Base-by-base conservation (phyloP, 192 early-diverging fungal species). In the Coemansia sp. region DNA sequence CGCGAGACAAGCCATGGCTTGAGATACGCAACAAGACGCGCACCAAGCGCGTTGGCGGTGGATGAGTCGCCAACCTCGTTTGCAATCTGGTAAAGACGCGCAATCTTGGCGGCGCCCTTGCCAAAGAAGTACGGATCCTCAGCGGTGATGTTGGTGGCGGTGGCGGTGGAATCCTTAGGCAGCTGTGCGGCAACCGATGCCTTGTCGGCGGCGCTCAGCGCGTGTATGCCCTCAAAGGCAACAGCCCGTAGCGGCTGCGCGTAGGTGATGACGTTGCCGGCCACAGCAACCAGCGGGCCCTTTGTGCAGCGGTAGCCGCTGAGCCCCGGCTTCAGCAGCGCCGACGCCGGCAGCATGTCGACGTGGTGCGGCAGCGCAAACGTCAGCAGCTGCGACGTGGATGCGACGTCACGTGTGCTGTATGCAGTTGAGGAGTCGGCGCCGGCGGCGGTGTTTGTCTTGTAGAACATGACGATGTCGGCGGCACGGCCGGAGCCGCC, bases 91-190 rank as follows among this genome's bases (percentile, higher is more conserved):
- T 70, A 70, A 36, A 87, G 73, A 1, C 84, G 77, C 15, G 86
- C 86, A 36, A 82, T 49, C 19, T 57, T 63, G 11, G 86, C 86
- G 10, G 82, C 62, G 19, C 76, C 69, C 69, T 85, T 85, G 56
- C 86, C 86, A 56, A 81, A 87, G 61, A 84, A 85, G 66, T 87
- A 87, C 18, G 82, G 82, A 11, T 85, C 84, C 36, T 52, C 59
- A 3, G 81, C 73, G 0, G 71, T 74, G 7, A 84, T 66, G 3
- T 63, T 73, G n/a, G 45, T 56, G 41, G 26, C 62, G 1, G 63
- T 15, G 0, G 65, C 66, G 0, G 70, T 62, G 32, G 32, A 32
- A 63, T 87, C 86, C 36, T 52, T 66, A 12, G 62, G 48, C 43
- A 87, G 62, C 65, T 79, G 77, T 48, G 67, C 61, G 43, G 72